phyloP scores from a whole-genome alignment of 257 asterid species.

The Henckelia pumila region DNA sequence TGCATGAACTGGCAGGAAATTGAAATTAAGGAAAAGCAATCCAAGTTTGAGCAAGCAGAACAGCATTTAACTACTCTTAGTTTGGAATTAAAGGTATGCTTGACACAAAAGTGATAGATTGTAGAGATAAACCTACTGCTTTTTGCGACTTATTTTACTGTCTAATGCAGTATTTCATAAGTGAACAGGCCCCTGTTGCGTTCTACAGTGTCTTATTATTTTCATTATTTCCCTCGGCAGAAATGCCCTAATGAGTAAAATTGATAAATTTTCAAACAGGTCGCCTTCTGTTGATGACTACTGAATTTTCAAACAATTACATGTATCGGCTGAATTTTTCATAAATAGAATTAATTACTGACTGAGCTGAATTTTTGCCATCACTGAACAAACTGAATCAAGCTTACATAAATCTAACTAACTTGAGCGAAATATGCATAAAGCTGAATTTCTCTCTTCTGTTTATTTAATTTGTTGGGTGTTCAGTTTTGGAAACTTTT shows the following conservation, averaged over 20 bases:
- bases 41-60: constrained; percentile 80
- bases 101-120: constrained; percentile 3
- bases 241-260: not conserved
- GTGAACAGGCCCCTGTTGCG: not conserved
- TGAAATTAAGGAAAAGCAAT: constrained; percentile 66
- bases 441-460: not conserved
- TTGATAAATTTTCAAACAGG: not conserved
- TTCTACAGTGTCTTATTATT: not conserved
- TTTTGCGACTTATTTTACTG: not conserved
- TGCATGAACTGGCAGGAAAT: constrained; percentile 58
- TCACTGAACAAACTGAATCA: not conserved
- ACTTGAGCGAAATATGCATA: not conserved
- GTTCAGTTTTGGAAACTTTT: not conserved
- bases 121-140: not conserved
- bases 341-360: not conserved
- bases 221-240: not conserved
- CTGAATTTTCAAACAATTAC: not conserved
- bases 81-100: constrained; percentile 76
- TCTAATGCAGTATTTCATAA: constrained; percentile 10
- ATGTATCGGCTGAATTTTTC: not conserved
- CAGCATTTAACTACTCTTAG: constrained; percentile 76
- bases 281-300: not conserved
- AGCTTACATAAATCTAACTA: not conserved
- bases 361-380: not conserved
- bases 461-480: not conserved